phyloP scores from a whole-genome alignment of 495 filamentous ascomycete species.

The Penicillium malachiteum region DNA sequence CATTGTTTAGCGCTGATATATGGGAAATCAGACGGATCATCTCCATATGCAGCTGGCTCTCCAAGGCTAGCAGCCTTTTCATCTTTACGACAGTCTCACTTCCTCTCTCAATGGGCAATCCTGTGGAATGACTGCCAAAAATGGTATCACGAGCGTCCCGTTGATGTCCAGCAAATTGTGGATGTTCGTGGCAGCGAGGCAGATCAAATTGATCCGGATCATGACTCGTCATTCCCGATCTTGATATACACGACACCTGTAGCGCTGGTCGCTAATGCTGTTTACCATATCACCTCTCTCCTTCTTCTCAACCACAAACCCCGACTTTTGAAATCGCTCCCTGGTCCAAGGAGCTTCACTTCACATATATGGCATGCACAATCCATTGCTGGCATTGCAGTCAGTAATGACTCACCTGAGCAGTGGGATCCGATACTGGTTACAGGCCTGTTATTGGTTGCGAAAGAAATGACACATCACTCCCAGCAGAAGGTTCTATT shows the following conservation, averaged over 20 bases:
- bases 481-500: constrained; percentile 23
- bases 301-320: constrained; percentile 24
- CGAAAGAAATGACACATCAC: constrained; percentile 26
- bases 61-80: constrained; percentile 18
- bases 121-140: constrained; percentile 31
- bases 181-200: constrained; percentile 27
- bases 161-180: constrained; percentile 24
- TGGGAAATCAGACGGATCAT: constrained; percentile 12
- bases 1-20: constrained; percentile 24
- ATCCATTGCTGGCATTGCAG: constrained; percentile 24
- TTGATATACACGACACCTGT: constrained; percentile 30
- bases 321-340: constrained; percentile 25
- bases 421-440: constrained; percentile 28
- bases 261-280: constrained; percentile 30
- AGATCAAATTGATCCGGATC: constrained; percentile 24
- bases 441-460: constrained; percentile 20
- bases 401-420: constrained; percentile 27
- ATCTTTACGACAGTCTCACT: constrained; percentile 24
- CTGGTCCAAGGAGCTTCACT: constrained; percentile 25
- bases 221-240: constrained; percentile 26
- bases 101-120: constrained; percentile 27
- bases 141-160: constrained; percentile 30
- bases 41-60: constrained; percentile 8
- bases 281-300: constrained; percentile 26
- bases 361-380: constrained; percentile 33